Percentiles rank a stretch among this genome's conserved stretches.
Evolutionary conservation across 345 rosid genomes (phyloP).

Genomic region (Bruguiera parviflora): DNA sequence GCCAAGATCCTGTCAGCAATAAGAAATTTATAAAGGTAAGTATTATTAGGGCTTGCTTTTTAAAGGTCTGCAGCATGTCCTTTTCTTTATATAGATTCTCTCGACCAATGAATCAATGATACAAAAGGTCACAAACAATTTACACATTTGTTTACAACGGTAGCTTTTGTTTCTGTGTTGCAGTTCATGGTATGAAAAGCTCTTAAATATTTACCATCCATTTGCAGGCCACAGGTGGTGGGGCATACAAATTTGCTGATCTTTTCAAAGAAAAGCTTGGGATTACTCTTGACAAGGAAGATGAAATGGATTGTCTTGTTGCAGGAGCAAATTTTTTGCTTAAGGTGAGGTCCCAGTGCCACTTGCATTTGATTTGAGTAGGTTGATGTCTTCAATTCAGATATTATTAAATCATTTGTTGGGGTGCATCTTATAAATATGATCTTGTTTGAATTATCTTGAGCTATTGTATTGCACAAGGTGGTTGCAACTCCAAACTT

Average conservation of each 20-base stretch:
- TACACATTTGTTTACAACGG: too few relatives aligned
- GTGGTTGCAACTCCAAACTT: not conserved
- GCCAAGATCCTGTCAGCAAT: conserved; percentile 27
- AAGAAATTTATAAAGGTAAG: conserved; percentile 65
- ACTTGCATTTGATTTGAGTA: conserved; percentile 7
- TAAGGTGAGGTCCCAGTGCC: conserved; percentile 46
- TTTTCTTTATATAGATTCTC: too few relatives aligned
- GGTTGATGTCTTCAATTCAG: not conserved
- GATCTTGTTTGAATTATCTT: not conserved
- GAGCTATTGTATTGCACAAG: not conserved
- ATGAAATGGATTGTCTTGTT: conserved; percentile 98
- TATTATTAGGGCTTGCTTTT: not conserved
- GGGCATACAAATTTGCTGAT: conserved; percentile 88
- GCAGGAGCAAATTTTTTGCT: conserved; percentile 98
- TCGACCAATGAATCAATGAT: too few relatives aligned
- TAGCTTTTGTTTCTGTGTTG: too few relatives aligned
- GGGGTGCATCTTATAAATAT: not conserved
- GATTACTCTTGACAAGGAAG: conserved; percentile 94
- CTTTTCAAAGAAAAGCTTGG: conserved; percentile 95
- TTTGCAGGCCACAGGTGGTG: conserved; percentile 96
- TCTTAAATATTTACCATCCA: conserved; percentile 20
- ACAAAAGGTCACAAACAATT: too few relatives aligned
- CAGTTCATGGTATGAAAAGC: conserved; percentile 1
- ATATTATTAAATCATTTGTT: not conserved
- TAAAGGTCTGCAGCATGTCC: too few relatives aligned